These are phyloP conservation scores for Vigna unguiculata DNA, from an alignment of 306 rosid species.

Conservation along the genomic window DNA sequence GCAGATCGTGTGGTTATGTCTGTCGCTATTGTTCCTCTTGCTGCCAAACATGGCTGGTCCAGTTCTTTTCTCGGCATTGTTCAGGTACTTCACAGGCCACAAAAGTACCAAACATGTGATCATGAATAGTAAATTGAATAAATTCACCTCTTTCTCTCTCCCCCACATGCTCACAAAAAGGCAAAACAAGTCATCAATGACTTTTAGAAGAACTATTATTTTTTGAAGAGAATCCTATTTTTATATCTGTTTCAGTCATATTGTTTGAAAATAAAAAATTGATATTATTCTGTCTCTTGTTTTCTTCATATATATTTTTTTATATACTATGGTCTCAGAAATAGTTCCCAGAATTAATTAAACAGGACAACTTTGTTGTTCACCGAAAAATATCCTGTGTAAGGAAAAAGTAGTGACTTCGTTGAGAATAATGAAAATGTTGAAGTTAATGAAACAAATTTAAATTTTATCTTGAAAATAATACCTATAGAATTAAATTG, in stretches of 20 bases:
- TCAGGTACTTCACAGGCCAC: constrained; percentile 57
- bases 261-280: neutral
- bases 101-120: neutral
- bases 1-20: constrained; percentile 99
- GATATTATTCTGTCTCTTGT: neutral
- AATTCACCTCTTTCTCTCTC: neutral
- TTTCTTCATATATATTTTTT: neutral
- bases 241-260: neutral
- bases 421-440: neutral
- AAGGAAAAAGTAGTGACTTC: neutral
- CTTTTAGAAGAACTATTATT: neutral
- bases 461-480: neutral
- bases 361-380: neutral
- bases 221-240: constrained; percentile 4
- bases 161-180: neutral
- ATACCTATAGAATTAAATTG: neutral
- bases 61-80: constrained; percentile 87
- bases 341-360: neutral
- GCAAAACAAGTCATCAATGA: neutral
- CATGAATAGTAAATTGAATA: neutral
- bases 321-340: neutral
- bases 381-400: neutral
- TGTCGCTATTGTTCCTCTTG: constrained; percentile 87
- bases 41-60: constrained; percentile 81
- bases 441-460: neutral